Evolutionary conservation across 305 asterid species (phyloP).

Genomic region (Fraxinus albicans): DNA sequence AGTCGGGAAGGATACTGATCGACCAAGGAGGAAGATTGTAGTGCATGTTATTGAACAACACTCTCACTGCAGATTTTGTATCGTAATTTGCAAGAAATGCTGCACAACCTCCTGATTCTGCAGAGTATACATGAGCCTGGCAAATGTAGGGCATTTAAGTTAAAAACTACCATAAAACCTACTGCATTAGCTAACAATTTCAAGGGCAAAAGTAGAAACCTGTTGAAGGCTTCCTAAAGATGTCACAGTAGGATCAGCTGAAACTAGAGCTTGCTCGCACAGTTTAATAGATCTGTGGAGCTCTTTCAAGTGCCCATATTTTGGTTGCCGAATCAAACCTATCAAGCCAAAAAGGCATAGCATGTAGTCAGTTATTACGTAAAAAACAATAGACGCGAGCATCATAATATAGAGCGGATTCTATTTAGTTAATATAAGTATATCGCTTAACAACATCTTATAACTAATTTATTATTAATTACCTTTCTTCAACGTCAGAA

Average conservation of each 20-base stretch:
- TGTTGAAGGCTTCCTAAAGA: slow-evolving; percentile 87
- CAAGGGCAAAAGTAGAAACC: slow-evolving; percentile 41
- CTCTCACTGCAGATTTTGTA: slow-evolving; percentile 51
- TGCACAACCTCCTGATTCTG: slow-evolving; percentile 67
- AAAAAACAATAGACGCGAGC: not conserved
- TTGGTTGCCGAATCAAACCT: slow-evolving; percentile 88
- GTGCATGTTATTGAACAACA: slow-evolving; percentile 83
- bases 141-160: slow-evolving; percentile 23
- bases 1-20: slow-evolving; percentile 89
- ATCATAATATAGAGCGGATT: not conserved
- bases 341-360: slow-evolving; percentile 23
- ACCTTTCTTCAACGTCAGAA: not conserved
- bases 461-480: not conserved
- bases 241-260: slow-evolving; percentile 74
- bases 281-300: slow-evolving; percentile 80
- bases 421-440: not conserved
- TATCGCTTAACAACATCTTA: not conserved
- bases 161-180: slow-evolving; percentile 1
- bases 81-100: slow-evolving; percentile 87
- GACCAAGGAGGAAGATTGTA: slow-evolving; percentile 88
- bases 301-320: slow-evolving; percentile 84
- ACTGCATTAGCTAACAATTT: not conserved
- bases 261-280: slow-evolving; percentile 72
- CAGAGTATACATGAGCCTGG: slow-evolving; percentile 76
- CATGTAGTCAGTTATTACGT: slow-evolving; percentile 11